These are phyloP conservation scores for Penicillium arizonense DNA, from an alignment of 495 filamentous ascomycete species.

Conservation along the genomic window DNA sequence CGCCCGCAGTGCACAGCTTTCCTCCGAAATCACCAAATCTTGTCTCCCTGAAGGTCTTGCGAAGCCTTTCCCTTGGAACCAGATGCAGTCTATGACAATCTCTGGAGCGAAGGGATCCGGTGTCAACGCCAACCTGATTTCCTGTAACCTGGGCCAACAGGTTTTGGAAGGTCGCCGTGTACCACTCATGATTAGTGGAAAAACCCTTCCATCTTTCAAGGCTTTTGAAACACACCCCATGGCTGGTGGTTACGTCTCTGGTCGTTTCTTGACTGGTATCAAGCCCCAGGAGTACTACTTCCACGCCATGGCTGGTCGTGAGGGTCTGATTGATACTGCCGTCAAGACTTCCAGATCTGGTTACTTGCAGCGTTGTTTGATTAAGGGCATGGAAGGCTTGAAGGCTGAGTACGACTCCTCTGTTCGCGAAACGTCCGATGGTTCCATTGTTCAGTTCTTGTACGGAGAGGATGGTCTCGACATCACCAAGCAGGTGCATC, in stretches of 20 bases:
- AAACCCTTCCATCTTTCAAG: constrained; percentile 91
- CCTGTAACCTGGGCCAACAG: constrained; percentile 95
- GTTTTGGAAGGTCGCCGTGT: constrained; percentile 93
- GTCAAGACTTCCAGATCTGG: constrained; percentile 97
- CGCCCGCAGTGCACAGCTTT: constrained; percentile 64
- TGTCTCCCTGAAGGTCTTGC: constrained; percentile 81
- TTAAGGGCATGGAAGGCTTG: constrained; percentile 98
- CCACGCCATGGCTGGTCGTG: constrained; percentile 98
- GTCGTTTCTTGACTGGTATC: constrained; percentile 97
- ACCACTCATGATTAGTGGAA: constrained; percentile 96
- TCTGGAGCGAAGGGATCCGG: constrained; percentile 91
- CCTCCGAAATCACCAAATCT: constrained; percentile 70
- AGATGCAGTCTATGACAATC: constrained; percentile 98
- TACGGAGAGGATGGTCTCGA: constrained; percentile 97
- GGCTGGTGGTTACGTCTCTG: constrained; percentile 90
- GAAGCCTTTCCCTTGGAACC: constrained; percentile 93
- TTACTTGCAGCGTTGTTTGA: constrained; percentile 95
- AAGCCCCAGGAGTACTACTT: constrained; percentile 98
- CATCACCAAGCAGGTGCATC: constrained; percentile 88
- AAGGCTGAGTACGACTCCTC: constrained; percentile 90
- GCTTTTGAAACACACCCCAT: constrained; percentile 86
- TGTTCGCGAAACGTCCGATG: constrained; percentile 84
- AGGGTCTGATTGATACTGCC: constrained; percentile 98
- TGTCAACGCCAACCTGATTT: constrained; percentile 97
- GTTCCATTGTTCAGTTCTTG: constrained; percentile 88